Evolutionary conservation across 2,329 filamentous ascomycete genomes (phyloP).

Genomic region (Talaromyces piceae): DNA sequence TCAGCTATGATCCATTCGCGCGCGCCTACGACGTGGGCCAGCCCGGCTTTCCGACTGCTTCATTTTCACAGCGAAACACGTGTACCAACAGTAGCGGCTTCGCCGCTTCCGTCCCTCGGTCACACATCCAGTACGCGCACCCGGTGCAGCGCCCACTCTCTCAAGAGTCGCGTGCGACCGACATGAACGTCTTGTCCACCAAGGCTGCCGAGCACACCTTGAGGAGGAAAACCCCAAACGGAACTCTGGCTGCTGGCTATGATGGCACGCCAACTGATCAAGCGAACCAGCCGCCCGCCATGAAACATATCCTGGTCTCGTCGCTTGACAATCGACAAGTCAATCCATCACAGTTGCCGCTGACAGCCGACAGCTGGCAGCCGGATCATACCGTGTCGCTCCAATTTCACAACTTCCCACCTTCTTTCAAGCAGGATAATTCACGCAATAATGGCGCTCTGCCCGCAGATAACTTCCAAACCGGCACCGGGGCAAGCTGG

Average conservation of each 20-base stretch:
- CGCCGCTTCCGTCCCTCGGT: constrained; percentile 23
- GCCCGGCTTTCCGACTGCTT: constrained; percentile 6
- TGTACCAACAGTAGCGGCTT: constrained; percentile 15
- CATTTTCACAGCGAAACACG: constrained; percentile 21
- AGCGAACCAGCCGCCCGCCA: constrained; percentile 63
- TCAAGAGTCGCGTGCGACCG: constrained; percentile 21
- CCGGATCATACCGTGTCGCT: constrained; percentile 21
- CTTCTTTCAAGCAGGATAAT: constrained; percentile 31
- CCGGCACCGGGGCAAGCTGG: constrained; percentile 32
- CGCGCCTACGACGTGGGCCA: constrained; percentile 22
- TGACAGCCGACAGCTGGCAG: constrained; percentile 27
- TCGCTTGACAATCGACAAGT: constrained; percentile 39
- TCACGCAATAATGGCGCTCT: constrained; percentile 13
- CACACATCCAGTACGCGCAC: constrained; percentile 31
- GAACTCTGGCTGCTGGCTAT: constrained; percentile 86
- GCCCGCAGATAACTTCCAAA: constrained; percentile 24
- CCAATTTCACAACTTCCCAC: constrained; percentile 32
- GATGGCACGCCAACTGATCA: constrained; percentile 73
- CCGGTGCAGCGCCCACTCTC: constrained; percentile 31
- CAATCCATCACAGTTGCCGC: constrained; percentile 24
- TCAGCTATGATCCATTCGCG: constrained; percentile 21
- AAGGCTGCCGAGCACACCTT: constrained; percentile 61
- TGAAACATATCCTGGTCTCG: constrained; percentile 76
- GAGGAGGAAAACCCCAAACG: constrained; percentile 85
- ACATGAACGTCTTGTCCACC: constrained; percentile 15